Conservation (phyloP, 2,329 filamentous ascomycete species). For the Nemania sp. region DNA sequence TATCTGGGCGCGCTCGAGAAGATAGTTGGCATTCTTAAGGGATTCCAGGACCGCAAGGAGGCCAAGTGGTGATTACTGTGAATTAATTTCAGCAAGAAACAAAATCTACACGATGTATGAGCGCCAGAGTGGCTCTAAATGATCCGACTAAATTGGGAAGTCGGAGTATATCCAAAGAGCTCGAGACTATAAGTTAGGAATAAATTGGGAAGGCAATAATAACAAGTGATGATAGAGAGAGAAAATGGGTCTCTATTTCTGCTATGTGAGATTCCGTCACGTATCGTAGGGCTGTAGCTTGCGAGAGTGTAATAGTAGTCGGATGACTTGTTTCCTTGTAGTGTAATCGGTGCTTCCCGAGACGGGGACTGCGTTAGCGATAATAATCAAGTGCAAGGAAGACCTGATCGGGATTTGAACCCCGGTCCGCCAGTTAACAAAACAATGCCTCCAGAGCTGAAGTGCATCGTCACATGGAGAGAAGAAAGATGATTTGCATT, state of each 20-base stretch:
- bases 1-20: constrained; percentile 81
- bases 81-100: no score
- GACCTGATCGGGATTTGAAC: no score
- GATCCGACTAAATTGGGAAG: constrained; percentile 1
- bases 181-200: not conserved
- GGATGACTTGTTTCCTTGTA: not conserved
- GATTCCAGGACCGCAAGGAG: constrained; percentile 58
- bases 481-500: no score
- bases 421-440: no score
- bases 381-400: not conserved
- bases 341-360: not conserved
- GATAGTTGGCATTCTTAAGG: constrained; percentile 74
- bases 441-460: no score
- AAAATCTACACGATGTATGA: not conserved
- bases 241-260: not conserved
- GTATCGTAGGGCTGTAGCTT: no score
- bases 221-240: not conserved
- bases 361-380: not conserved
- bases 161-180: not conserved
- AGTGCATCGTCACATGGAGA: no score
- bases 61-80: constrained; percentile 55
- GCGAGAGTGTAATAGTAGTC: not conserved
- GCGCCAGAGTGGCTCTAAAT: not conserved
- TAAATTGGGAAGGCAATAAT: not conserved
- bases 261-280: no score